Percentiles rank a stretch among this genome's conserved stretches.
Conservation (phyloP, 352 stramenopile genomes). For the Phytophthora podocarpi region DNA sequence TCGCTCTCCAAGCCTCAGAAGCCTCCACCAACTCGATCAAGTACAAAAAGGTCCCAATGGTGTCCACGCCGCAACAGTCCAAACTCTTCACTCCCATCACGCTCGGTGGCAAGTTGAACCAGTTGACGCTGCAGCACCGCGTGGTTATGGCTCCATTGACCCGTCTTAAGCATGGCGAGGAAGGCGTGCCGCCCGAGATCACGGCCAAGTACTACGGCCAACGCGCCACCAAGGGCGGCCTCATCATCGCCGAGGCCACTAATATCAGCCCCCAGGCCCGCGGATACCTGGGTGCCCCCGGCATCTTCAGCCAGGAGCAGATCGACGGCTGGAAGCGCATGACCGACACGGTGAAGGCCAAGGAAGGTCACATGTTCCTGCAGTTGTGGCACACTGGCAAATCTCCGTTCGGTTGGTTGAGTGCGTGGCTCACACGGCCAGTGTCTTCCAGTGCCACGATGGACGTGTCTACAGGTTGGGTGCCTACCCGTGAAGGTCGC, state of each 20-base stretch:
- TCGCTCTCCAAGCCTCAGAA: slow-evolving; percentile 3
- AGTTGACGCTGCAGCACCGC: slow-evolving; percentile 52
- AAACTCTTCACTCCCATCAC: slow-evolving; percentile 41
- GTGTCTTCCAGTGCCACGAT: slow-evolving; percentile 55
- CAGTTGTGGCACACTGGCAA: slow-evolving; percentile 42
- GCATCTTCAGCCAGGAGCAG: slow-evolving; percentile 57
- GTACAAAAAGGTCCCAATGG: slow-evolving; percentile 28
- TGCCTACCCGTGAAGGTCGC: slow-evolving; percentile 41
- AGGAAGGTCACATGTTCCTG: slow-evolving; percentile 38
- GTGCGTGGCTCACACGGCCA: too few relatives aligned
- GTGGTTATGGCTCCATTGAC: slow-evolving; percentile 67
- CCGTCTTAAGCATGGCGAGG: slow-evolving; percentile 34
- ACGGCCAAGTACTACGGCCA: slow-evolving; percentile 49
- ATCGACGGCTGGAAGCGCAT: slow-evolving; percentile 55
- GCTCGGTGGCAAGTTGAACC: slow-evolving; percentile 39
- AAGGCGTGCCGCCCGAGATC: slow-evolving; percentile 43
- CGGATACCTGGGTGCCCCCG: slow-evolving; percentile 41
- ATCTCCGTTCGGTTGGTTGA: too few relatives aligned
- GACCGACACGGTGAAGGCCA: slow-evolving; percentile 65
- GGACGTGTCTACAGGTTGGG: slow-evolving; percentile 22
- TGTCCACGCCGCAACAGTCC: slow-evolving; percentile 17
- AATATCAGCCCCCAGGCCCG: slow-evolving; percentile 43
- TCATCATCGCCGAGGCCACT: slow-evolving; percentile 63
- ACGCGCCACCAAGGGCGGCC: slow-evolving; percentile 41
- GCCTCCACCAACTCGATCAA: not conserved